Evolutionary conservation across 2,329 filamentous ascomycete species (phyloP), one percentile per base, ranked within the genome.

Genomic region (Penicillium sp.): DNA sequence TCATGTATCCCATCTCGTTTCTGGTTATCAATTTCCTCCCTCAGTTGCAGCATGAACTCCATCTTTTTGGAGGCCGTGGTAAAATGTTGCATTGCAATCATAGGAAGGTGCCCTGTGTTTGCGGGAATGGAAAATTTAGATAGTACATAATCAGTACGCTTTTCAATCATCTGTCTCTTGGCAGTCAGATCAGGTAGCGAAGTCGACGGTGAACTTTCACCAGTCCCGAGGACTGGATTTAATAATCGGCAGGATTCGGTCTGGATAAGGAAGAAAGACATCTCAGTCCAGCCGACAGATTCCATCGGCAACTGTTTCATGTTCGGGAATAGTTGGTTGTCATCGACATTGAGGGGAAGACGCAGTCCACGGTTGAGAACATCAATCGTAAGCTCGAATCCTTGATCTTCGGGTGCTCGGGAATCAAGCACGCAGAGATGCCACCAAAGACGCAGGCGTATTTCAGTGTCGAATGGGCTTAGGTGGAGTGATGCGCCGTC

Each of bases 401-500:
- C 83, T 61, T 86, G 82, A 55, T 86, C 81, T 62, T 86, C 83
- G 1, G 81, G 81, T 2, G 83, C 78, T 48, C 84, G 73, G 2
- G 79, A 76, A 60, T 87, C 84, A 0, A 86, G 71, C 14, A 84
- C 75, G 62, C 81, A 85, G 2, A 86, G 67, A 55, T 83, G 79
- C 81, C 83, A 86, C 84, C 84, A 87, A 5, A 85, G 69, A 29
- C 84, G 74, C 55, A 84, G 75, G 18, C 83, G 75, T 74, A 85
- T 83, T 65, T 87, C 84, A 4, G 82, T 77, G 21, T 49, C 47
- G 60, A 84, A 86, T 0, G 83, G 82, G 1, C 76, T 72, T 0
- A 86, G 73, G 29, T 74, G 45, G 2, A 70, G 71, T 58, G 84
- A 84, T 13, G 73, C 73, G 4, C 83, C 82, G 56, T 87, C 84